Evolutionary conservation across 306 rosid species (phyloP), one percentile per base, ranked within the genome.

Genomic region (Alnus rubra): DNA sequence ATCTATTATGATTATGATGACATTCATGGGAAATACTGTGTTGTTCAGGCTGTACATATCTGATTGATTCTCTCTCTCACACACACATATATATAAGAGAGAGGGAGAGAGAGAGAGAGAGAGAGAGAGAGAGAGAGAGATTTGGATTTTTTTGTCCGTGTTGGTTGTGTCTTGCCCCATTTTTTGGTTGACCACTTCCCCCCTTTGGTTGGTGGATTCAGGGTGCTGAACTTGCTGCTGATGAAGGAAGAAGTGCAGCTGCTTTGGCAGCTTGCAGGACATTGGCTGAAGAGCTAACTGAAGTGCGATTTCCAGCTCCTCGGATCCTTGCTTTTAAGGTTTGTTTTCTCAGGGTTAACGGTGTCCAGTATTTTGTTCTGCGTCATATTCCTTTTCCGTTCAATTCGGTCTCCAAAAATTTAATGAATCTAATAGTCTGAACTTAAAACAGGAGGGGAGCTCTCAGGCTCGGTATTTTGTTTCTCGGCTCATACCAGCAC

Each of bases 221-320:
- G 99, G 99, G 99, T 81, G 96, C 94, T 79, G 98, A 93, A 78
- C 98, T 95, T 39, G 92, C 92, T 50, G 93, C 88, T 50, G 97
- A 93, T 49, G 99, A 91, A 75, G 99, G 94, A 73, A 91, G 87
- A 83, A 90, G 94, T 88, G 99, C 98, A 44, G 93, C 97, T 79
- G 97, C 93, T 76, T 80, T 91, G 88, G 99, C 99, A 39, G 98
- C 99, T 59, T 96, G 99, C 87, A 88, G 98, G 84, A 96, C 99
- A 74, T 89, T 96, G 83, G 99, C 97, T 4, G 99, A 96, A 87
- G 99, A 96, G 84, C 87, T 93, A 59, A 95, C 92, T 3, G 98
- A 95, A 81, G 81, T 82, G 69, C 90, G 99, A 74, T 95, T 96
- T 82, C 99, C 98, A 48, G 99, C 99, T 73, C 99, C 99, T 51